Conservation (phyloP, 106 monocot genomes). For the Allium fistulosum region DNA sequence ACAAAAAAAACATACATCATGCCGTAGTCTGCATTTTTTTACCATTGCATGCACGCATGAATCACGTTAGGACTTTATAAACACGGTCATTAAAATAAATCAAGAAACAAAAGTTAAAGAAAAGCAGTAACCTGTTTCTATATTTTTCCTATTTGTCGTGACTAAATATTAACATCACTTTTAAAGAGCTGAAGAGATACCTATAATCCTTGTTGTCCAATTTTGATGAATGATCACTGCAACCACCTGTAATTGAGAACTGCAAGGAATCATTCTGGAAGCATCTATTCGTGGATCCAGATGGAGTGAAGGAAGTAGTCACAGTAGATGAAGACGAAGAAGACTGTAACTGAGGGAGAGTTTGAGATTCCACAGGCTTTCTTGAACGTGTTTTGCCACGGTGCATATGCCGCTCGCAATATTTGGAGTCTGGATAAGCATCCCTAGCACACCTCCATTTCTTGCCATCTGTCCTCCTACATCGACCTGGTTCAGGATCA, state of each 20-base stretch:
- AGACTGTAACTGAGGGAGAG: conserved; percentile 30
- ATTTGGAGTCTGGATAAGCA: conserved; percentile 74
- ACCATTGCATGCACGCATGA: no score
- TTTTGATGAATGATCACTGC: conserved; percentile 5
- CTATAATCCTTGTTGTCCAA: conserved; percentile 18
- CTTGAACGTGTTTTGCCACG: conserved; percentile 83
- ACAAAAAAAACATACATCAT: no score
- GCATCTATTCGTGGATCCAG: conserved; percentile 5
- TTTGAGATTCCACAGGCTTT: conserved; percentile 84
- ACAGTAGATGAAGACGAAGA: conserved; percentile 33
- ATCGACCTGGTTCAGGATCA: conserved; percentile 73
- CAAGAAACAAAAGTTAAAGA: no score
- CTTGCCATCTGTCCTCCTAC: conserved; percentile 79
- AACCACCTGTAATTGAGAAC: conserved; percentile 8
- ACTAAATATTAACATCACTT: no score
- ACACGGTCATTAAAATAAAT: no score
- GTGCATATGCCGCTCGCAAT: conserved; percentile 90
- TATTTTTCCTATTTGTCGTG: no score
- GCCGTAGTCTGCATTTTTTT: no score
- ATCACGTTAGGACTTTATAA: no score
- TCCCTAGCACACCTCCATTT: conserved; percentile 87
- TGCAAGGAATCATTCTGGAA: conserved; percentile 9
- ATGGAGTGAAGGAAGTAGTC: conserved; percentile 19
- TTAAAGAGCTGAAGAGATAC: conserved; percentile 6
- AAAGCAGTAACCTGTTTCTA: no score